Conservation (phyloP, 1,284 basidiomycete species). For the Cronartium ribicola region DNA sequence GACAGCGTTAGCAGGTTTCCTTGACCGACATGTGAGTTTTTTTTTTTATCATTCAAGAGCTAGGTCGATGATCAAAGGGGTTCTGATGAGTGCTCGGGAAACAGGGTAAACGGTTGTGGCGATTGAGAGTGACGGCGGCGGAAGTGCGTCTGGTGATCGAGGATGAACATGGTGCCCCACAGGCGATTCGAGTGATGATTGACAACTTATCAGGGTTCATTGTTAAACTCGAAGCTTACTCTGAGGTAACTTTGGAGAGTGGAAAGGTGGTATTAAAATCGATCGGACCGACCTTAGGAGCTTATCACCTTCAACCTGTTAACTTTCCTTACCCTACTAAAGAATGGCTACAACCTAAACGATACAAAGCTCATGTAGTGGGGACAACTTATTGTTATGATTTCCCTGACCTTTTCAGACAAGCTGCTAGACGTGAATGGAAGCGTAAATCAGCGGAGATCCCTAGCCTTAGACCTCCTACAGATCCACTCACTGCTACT, state of each 20-base stretch:
- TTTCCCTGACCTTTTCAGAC: conserved; percentile 97
- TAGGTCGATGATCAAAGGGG: background rate
- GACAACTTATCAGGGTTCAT: conserved; percentile 99
- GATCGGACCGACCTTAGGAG: conserved; percentile 82
- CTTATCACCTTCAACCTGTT: conserved; percentile 86
- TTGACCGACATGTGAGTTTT: conserved; percentile 69
- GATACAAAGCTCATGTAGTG: conserved; percentile 97
- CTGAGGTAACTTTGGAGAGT: conserved; percentile 93
- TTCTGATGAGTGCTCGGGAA: conserved; percentile 38
- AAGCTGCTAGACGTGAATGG: conserved; percentile 93
- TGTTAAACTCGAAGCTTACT: conserved; percentile 98
- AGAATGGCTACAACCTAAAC: conserved; percentile 97
- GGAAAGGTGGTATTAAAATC: conserved; percentile 91
- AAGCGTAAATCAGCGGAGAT: conserved; percentile 58
- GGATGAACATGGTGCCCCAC: conserved; percentile 84
- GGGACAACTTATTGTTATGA: conserved; percentile 98
- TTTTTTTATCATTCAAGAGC: background rate
- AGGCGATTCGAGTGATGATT: conserved; percentile 93
- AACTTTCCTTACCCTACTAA: conserved; percentile 91
- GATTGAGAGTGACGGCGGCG: conserved; percentile 92
- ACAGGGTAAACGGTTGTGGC: conserved; percentile 87
- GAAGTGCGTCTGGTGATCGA: conserved; percentile 95
- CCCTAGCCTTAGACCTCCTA: conserved; percentile 67
- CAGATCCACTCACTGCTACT: conserved; percentile 71
- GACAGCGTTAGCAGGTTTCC: conserved; percentile 91